Conservation (phyloP, 352 stramenopile species). For the Peronosclerospora sorghi region DNA sequence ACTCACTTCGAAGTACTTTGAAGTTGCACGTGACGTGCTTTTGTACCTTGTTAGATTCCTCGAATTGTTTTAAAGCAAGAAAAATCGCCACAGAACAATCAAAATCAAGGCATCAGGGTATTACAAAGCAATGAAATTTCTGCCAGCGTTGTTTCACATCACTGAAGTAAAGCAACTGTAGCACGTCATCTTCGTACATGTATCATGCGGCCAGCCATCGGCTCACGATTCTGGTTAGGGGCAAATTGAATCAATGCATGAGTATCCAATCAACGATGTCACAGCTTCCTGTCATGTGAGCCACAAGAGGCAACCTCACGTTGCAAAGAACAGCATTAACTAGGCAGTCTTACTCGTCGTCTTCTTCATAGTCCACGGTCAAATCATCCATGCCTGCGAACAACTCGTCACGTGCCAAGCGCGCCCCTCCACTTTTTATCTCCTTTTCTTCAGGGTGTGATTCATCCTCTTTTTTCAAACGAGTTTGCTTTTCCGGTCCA, state of each 20-base stretch:
- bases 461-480: constrained; percentile 20
- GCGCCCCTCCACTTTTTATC: constrained; percentile 18
- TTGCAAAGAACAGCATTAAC: constrained; percentile 9
- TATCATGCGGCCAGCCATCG: too few relatives aligned
- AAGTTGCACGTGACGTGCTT: not conserved
- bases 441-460: constrained; percentile 21
- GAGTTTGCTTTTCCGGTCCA: constrained; percentile 12
- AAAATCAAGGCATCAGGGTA: constrained; percentile 27
- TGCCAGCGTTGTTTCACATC: constrained; percentile 8
- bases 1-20: too few relatives aligned
- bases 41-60: not conserved
- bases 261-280: constrained; percentile 17
- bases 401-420: constrained; percentile 24
- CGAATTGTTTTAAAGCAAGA: constrained; percentile 4
- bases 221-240: too few relatives aligned
- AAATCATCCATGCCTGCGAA: constrained; percentile 69
- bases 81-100: constrained; percentile 17
- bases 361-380: constrained; percentile 76
- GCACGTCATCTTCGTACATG: too few relatives aligned
- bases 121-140: constrained; percentile 28
- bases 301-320: constrained; percentile 3
- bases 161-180: not conserved
- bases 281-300: constrained; percentile 8
- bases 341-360: constrained; percentile 35
- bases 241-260: constrained; percentile 22